Percentiles rank a stretch among this genome's conserved stretches.
Evolutionary conservation across 176 grass and related monocot species (phyloP).

Genomic region (Triticum monococcum): DNA sequence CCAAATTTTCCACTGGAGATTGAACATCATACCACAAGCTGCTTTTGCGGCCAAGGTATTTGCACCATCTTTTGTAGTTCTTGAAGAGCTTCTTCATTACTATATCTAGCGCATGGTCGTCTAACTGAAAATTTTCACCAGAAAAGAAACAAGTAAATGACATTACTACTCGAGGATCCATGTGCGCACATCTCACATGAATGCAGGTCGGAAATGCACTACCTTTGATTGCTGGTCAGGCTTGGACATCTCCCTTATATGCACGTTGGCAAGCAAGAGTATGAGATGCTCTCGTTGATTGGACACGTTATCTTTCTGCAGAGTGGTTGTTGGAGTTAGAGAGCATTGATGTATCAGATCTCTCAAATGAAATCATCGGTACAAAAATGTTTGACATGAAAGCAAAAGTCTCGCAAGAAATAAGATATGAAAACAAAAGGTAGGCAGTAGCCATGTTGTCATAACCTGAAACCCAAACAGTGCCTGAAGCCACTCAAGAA

Average conservation of each 20-base stretch:
- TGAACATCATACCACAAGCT: conserved; percentile 64
- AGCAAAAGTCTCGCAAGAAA: background rate
- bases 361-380: background rate
- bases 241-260: conserved; percentile 69
- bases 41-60: conserved; percentile 82
- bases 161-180: background rate
- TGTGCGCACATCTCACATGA: background rate
- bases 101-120: conserved; percentile 52
- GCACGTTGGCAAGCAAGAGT: conserved; percentile 90
- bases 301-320: conserved; percentile 85
- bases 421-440: background rate
- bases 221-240: conserved; percentile 87
- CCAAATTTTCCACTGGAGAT: background rate
- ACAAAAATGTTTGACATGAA: background rate
- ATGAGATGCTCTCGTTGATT: conserved; percentile 98
- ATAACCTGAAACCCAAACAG: conserved; percentile 98
- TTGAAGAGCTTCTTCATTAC: conserved; percentile 95
- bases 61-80: conserved; percentile 98
- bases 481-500: conserved; percentile 95
- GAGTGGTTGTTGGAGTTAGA: conserved; percentile 16
- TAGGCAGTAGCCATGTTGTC: background rate
- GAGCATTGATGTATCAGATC: background rate
- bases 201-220: background rate
- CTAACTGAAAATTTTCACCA: conserved; percentile 52
- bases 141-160: background rate